phyloP scores from a whole-genome alignment of 495 filamentous ascomycete genomes.

The Saxispiralis lemnorum region DNA sequence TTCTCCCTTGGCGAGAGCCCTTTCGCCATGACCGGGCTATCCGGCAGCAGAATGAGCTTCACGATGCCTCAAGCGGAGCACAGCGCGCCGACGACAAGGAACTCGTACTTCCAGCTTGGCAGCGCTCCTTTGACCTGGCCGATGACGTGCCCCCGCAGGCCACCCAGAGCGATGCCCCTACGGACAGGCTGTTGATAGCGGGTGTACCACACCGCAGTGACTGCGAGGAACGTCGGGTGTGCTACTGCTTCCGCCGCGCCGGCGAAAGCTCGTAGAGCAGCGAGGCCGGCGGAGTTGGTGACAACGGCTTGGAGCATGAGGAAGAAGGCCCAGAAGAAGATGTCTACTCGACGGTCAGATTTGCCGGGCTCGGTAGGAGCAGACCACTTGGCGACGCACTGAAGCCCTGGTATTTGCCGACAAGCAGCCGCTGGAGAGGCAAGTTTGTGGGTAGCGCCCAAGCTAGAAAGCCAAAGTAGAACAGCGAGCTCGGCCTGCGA shows the following conservation, averaged over 20 bases:
- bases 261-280: conserved; percentile 36
- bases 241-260: conserved; percentile 39
- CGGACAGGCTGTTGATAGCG: conserved; percentile 40
- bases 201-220: conserved; percentile 34
- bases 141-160: conserved; percentile 38
- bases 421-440: conserved; percentile 38
- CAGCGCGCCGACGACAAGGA: too few relatives aligned
- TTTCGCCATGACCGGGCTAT: too few relatives aligned
- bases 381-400: too few relatives aligned
- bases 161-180: conserved; percentile 41
- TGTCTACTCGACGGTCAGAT: too few relatives aligned
- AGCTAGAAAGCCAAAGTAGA: conserved; percentile 44
- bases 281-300: conserved; percentile 33
- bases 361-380: too few relatives aligned
- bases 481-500: conserved; percentile 31
- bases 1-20: too few relatives aligned
- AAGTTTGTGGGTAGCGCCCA: conserved; percentile 33
- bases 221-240: conserved; percentile 27
- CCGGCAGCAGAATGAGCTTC: too few relatives aligned
- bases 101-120: neutral
- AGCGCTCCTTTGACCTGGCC: conserved; percentile 17
- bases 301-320: conserved; percentile 35
- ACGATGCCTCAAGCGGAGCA: too few relatives aligned
- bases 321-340: conserved; percentile 43
- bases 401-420: conserved; percentile 37